Percentiles rank a stretch among this genome's conserved stretches.
These are phyloP conservation scores for Wallemia mellicola DNA, from an alignment of 1,284 basidiomycete genomes.

Conservation along the genomic window DNA sequence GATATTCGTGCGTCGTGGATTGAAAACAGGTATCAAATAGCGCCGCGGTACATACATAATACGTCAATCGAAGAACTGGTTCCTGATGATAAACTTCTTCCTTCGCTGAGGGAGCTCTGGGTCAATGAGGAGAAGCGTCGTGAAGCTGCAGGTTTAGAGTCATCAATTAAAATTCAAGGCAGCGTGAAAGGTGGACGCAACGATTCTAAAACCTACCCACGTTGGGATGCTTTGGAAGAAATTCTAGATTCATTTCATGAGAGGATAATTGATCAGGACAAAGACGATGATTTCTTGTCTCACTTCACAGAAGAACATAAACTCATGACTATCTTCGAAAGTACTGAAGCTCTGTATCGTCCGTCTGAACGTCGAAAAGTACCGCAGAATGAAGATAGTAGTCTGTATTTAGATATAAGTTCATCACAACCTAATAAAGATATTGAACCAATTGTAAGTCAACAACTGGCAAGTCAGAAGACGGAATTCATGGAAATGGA, in stretches of 20 bases:
- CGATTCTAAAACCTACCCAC: background rate
- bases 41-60: conserved; percentile 40
- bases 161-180: conserved; percentile 4
- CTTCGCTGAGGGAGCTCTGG: conserved; percentile 75
- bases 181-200: conserved; percentile 4
- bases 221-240: background rate
- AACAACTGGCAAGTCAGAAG: background rate
- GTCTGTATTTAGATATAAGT: conserved; percentile 11
- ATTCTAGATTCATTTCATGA: conserved; percentile 8
- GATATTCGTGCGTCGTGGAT: conserved; percentile 57
- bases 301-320: conserved; percentile 1
- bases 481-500: background rate
- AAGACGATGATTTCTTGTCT: conserved; percentile 1
- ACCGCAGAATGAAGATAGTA: conserved; percentile 10
- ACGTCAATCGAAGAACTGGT: conserved; percentile 30
- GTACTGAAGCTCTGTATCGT: conserved; percentile 11
- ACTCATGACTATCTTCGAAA: conserved; percentile 13
- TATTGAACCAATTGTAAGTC: background rate
- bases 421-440: conserved; percentile 2
- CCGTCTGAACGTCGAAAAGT: conserved; percentile 8
- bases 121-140: conserved; percentile 61
- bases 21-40: conserved; percentile 41
- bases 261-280: conserved; percentile 1
- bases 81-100: conserved; percentile 42
- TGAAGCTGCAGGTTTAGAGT: conserved; percentile 22